A percentile compares a stretch with the other conserved stretches of the same genome.
Conservation (phyloP, 1,284 basidiomycete genomes). For the Rhodotorula sp. region DNA sequence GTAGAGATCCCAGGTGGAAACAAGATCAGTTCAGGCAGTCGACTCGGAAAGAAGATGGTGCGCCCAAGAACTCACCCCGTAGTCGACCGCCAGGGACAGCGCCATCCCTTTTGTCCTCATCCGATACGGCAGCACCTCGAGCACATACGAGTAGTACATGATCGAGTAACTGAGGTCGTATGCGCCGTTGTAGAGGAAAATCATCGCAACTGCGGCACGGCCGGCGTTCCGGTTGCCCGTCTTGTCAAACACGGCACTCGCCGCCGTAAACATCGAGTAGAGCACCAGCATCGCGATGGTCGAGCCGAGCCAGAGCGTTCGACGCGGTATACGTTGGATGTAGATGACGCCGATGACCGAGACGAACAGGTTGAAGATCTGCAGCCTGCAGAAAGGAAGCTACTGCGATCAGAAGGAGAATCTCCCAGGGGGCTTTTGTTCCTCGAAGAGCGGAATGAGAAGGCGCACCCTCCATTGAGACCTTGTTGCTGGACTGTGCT, state of each 20-base stretch:
- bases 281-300: conserved; percentile 44
- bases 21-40: not conserved
- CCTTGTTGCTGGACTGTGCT: conserved; percentile 42
- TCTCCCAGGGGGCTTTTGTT: not conserved
- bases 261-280: conserved; percentile 43
- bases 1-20: not conserved
- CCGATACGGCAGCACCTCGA: conserved; percentile 44
- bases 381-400: conserved; percentile 1
- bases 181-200: conserved; percentile 30
- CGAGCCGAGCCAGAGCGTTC: conserved; percentile 45
- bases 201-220: conserved; percentile 42
- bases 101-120: conserved; percentile 45
- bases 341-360: conserved; percentile 11
- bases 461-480: conserved; percentile 39
- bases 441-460: too few relatives aligned
- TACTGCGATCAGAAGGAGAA: not conserved
- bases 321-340: conserved; percentile 29
- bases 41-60: too few relatives aligned
- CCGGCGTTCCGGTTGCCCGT: conserved; percentile 40
- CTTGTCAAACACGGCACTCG: conserved; percentile 44
- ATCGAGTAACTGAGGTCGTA: conserved; percentile 29
- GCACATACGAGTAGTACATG: conserved; percentile 26
- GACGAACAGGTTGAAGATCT: conserved; percentile 24
- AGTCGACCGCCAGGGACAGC: conserved; percentile 17
- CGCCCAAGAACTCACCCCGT: conserved; percentile 4